Conservation (phyloP, 2,329 filamentous ascomycete genomes). For the Talaromyces sp. region DNA sequence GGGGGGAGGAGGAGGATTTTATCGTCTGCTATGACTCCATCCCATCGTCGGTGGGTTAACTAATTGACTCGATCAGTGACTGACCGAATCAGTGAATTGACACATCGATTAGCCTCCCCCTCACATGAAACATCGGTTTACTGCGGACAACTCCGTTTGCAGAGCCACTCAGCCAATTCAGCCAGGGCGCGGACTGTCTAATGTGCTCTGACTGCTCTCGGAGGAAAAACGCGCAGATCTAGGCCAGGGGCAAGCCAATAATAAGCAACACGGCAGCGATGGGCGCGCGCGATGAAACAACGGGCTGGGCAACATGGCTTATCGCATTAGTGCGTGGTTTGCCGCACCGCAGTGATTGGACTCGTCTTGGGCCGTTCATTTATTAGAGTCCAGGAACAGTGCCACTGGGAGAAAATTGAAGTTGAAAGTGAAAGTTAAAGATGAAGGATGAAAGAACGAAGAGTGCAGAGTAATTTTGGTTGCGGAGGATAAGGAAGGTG, state of each 20-base stretch:
- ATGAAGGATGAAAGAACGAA: no score
- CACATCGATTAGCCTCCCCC: background rate
- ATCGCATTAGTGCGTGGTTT: background rate
- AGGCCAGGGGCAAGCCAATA: conserved; percentile 4
- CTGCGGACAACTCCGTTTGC: background rate
- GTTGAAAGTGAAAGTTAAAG: no score
- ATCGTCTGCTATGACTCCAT: background rate
- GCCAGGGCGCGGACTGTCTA: background rate
- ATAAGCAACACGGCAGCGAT: background rate
- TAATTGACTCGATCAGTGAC: background rate
- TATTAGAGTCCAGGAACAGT: no score
- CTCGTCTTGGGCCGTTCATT: no score
- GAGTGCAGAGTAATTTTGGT: no score
- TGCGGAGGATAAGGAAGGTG: no score
- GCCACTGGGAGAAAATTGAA: no score
- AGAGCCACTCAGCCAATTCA: background rate
- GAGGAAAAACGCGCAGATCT: background rate
- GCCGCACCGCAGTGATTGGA: background rate
- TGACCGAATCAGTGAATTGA: background rate
- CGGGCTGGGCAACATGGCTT: background rate
- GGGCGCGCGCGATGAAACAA: background rate
- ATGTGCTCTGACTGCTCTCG: background rate
- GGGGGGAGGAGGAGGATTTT: background rate
- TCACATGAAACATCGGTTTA: conserved; percentile 2
- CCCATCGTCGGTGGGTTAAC: no score